Percentiles rank a stretch among this genome's conserved stretches.
Conservation (phyloP, 1,139 yeast genomes). For the Meyerozyma athensensis region DNA sequence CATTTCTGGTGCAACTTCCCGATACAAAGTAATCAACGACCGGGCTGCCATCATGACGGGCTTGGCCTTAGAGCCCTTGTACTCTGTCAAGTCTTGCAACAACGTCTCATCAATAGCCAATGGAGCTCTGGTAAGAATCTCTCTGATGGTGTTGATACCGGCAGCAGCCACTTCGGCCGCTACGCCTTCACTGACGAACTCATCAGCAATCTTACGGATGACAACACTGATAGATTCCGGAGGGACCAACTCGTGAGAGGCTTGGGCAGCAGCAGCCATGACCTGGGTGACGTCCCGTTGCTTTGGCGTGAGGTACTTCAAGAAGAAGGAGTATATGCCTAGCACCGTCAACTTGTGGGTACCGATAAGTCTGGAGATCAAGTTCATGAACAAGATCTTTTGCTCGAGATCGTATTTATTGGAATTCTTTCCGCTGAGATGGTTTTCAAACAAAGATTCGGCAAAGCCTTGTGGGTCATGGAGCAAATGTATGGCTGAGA, state of each 20-base stretch:
- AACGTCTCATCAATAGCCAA: conserved; percentile 83
- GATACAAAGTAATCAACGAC: conserved; percentile 75
- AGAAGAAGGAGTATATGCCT: conserved; percentile 82
- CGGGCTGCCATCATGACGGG: conserved; percentile 94
- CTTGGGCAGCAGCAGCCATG: conserved; percentile 95
- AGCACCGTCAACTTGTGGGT: conserved; percentile 87
- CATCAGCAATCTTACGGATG: conserved; percentile 90
- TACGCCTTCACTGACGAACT: conserved; percentile 96
- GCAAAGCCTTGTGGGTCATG: conserved; percentile 99
- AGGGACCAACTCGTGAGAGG: conserved; percentile 94
- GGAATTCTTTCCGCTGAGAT: conserved; percentile 63
- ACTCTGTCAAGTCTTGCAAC: conserved; percentile 83
- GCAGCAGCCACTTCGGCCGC: conserved; percentile 98
- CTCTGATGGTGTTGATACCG: conserved; percentile 91
- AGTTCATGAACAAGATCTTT: conserved; percentile 80
- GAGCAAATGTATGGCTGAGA: conserved; percentile 87
- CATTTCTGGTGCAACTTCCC: conserved; percentile 97
- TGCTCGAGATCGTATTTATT: conserved; percentile 78
- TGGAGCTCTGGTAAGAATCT: conserved; percentile 88
- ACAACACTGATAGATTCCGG: conserved; percentile 81
- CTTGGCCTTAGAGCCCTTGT: conserved; percentile 89
- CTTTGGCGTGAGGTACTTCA: conserved; percentile 89
- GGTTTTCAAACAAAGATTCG: conserved; percentile 69
- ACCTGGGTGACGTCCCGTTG: conserved; percentile 92
- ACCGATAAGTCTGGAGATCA: conserved; percentile 84